phyloP scores from a whole-genome alignment of 1,139 yeast species.

The Pichia cactophila region DNA sequence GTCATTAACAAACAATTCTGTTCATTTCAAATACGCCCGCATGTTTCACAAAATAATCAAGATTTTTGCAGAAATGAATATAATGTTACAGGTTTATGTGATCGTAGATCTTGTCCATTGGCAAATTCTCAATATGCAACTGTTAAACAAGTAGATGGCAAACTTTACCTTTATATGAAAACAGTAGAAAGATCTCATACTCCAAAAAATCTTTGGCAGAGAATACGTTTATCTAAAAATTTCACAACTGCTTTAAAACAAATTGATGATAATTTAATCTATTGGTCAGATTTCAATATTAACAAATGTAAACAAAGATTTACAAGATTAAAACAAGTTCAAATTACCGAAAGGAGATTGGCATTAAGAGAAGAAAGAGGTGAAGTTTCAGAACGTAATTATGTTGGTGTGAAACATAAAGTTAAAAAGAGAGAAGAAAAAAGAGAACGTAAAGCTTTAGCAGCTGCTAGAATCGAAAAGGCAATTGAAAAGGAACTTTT shows the following conservation, averaged over 20 bases:
- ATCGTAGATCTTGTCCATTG: slow-evolving; percentile 88
- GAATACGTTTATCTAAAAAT: slow-evolving; percentile 81
- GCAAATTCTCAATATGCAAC: slow-evolving; percentile 97
- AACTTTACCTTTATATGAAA: slow-evolving; percentile 85
- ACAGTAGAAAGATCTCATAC: slow-evolving; percentile 96
- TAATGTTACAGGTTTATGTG: slow-evolving; percentile 76
- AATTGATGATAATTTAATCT: slow-evolving; percentile 75
- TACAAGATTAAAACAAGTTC: slow-evolving; percentile 90
- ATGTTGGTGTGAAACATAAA: slow-evolving; percentile 87
- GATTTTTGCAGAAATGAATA: slow-evolving; percentile 54
- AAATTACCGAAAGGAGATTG: slow-evolving; percentile 90
- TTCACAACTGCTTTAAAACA: slow-evolving; percentile 82
- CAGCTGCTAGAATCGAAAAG: slow-evolving; percentile 94
- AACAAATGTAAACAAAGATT: slow-evolving; percentile 95
- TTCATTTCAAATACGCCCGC: slow-evolving; percentile 41
- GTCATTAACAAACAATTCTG: slow-evolving; percentile 54
- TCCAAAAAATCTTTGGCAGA: slow-evolving; percentile 90
- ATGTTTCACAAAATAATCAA: slow-evolving; percentile 46
- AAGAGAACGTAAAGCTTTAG: slow-evolving; percentile 91
- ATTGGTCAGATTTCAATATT: slow-evolving; percentile 88
- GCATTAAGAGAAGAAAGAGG: slow-evolving; percentile 67
- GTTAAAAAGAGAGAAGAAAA: slow-evolving; percentile 90
- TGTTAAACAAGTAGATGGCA: slow-evolving; percentile 81
- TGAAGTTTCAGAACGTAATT: slow-evolving; percentile 57
- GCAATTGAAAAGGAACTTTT: slow-evolving; percentile 91